Percentiles rank a stretch among this genome's conserved stretches.
Evolutionary conservation across 495 filamentous ascomycete species (phyloP).

Genomic region (Lasiosphaeria hispida): DNA sequence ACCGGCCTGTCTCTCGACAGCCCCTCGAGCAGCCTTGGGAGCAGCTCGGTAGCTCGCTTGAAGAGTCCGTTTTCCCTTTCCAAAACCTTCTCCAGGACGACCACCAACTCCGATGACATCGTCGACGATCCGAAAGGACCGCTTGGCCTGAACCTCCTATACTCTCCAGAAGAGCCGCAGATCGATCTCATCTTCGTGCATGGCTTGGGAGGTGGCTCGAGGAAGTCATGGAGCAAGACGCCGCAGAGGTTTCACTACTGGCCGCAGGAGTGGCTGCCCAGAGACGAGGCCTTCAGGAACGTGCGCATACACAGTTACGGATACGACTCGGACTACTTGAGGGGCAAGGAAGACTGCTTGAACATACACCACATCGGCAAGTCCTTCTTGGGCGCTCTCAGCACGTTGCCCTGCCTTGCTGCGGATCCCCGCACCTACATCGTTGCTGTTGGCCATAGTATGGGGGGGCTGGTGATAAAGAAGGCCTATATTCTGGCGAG

Average conservation of each 20-base stretch:
- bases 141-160: conserved; percentile 15
- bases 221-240: conserved; percentile 23
- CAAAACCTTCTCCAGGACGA: no score
- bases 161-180: conserved; percentile 12
- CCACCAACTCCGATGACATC: no score
- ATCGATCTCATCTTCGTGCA: conserved; percentile 25
- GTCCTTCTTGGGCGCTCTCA: conserved; percentile 22
- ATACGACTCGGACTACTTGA: conserved; percentile 27
- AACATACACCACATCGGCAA: conserved; percentile 30
- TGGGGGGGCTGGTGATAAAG: conserved; percentile 35
- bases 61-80: no score
- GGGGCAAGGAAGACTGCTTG: conserved; percentile 11
- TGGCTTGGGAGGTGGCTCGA: conserved; percentile 25
- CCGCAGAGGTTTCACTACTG: conserved; percentile 18
- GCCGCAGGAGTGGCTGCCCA: conserved; percentile 32
- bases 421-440: conserved; percentile 20
- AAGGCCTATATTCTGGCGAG: conserved; percentile 19
- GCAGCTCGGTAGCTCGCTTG: no score
- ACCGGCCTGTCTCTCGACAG: no score
- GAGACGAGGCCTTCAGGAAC: conserved; percentile 26
- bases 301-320: conserved; percentile 31
- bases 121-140: conserved; percentile 10
- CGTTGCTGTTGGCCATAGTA: conserved; percentile 29
- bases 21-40: no score
- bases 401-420: conserved; percentile 18